phyloP scores from a whole-genome alignment of 768 basidiomycete genomes.

The Omphalotus guepiniiformis region DNA sequence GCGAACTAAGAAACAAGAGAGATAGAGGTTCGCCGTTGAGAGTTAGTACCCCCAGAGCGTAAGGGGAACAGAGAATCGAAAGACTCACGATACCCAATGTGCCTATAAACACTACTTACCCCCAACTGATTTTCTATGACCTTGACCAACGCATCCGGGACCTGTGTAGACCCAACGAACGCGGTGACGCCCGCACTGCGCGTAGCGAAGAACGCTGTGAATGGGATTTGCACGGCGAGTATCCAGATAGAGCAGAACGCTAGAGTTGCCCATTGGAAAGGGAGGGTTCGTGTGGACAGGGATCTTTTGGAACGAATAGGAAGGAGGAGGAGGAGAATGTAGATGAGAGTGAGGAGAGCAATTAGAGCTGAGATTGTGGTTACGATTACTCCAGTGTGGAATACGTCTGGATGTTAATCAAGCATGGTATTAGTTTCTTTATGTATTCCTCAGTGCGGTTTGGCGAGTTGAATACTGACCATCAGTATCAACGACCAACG shows the following conservation, averaged over 20 bases:
- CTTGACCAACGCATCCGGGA: conserved; percentile 31
- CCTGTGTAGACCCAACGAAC: conserved; percentile 23
- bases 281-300: conserved; percentile 20
- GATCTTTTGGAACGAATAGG: not conserved
- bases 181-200: conserved; percentile 35
- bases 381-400: conserved; percentile 31
- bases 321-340: conserved; percentile 20
- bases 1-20: conserved; percentile 21
- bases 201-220: conserved; percentile 38
- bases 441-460: not conserved
- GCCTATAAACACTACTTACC: conserved; percentile 30
- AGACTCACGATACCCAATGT: conserved; percentile 34
- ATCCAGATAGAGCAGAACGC: conserved; percentile 40
- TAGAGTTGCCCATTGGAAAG: conserved; percentile 29
- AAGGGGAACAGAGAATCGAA: not conserved
- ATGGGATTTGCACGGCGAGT: conserved; percentile 40
- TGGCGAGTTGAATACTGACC: conserved; percentile 23
- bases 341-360: conserved; percentile 24
- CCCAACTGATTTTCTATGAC: conserved; percentile 26
- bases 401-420: conserved; percentile 34
- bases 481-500: conserved; percentile 33
- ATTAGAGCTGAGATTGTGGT: conserved; percentile 31
- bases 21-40: not conserved
- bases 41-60: not conserved
- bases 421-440: not conserved